Conservation (phyloP, 805 yeast genomes). For the Starmerella ratchasimensis region DNA sequence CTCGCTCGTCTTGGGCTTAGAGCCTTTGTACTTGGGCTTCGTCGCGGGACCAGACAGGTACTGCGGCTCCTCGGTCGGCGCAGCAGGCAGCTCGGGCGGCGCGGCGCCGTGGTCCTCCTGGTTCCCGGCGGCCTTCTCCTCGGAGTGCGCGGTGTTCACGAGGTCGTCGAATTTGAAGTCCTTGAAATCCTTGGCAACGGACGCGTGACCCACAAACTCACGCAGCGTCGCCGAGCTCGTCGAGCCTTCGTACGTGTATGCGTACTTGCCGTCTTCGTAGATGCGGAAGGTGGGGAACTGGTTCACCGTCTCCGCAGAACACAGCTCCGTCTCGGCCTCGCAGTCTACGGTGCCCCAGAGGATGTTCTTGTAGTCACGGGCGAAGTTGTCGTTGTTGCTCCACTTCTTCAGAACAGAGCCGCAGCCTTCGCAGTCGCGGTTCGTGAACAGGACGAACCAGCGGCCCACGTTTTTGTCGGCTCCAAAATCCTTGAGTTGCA, state of each 20-base stretch:
- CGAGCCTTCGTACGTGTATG: conserved; percentile 11
- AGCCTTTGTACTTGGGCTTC: conserved; percentile 6
- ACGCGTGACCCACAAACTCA: conserved; percentile 8
- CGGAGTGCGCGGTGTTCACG: conserved; percentile 1
- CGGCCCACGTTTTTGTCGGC: conserved; percentile 9
- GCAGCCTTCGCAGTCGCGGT: conserved; percentile 9
- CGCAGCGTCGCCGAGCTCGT: conserved; percentile 7
- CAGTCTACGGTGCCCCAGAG: conserved; percentile 16
- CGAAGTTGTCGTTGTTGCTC: conserved; percentile 12
- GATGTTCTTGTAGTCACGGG: conserved; percentile 4
- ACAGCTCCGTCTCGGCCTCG: conserved; percentile 7
- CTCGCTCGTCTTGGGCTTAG: conserved; percentile 10
- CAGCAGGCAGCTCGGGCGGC: conserved; percentile 4
- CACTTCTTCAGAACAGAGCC: conserved; percentile 7
- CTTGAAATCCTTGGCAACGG: conserved; percentile 3
- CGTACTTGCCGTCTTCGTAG: conserved; percentile 13
- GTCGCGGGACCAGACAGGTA: conserved; percentile 8
- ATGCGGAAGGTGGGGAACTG: conserved; percentile 12
- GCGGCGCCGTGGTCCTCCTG: conserved; percentile 3
- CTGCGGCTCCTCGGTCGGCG: conserved; percentile 11
- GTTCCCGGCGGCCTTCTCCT: conserved; percentile 2
- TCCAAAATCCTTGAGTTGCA: conserved; percentile 6
- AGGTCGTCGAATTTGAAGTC: conserved; percentile 6
- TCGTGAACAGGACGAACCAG: conserved; percentile 14
- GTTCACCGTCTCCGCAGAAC: conserved; percentile 7